Conservation (phyloP, 176 grass and related monocot species). For the Areca catechu region DNA sequence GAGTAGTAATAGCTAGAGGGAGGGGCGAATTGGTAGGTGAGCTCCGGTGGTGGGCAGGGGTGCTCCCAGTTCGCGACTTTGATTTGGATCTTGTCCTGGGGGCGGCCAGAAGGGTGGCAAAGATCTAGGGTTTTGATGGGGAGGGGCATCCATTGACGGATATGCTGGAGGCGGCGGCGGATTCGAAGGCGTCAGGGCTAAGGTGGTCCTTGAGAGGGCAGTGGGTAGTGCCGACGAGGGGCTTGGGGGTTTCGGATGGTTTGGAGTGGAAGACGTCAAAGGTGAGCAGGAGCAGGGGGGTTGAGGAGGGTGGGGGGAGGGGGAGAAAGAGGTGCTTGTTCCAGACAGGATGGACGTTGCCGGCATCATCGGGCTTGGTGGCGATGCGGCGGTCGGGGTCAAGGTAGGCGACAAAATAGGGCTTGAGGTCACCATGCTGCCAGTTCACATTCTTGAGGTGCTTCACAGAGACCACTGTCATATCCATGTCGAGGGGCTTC, state of each 20-base stretch:
- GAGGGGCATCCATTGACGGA: not conserved
- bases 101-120: conserved; percentile 62
- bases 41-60: conserved; percentile 36
- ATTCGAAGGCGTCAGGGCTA: conserved; percentile 14
- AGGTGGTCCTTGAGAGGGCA: conserved; percentile 58
- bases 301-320: conserved; percentile 52
- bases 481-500: conserved; percentile 47
- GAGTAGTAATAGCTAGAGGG: conserved; percentile 25
- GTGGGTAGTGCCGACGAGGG: conserved; percentile 72
- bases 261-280: conserved; percentile 91
- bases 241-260: conserved; percentile 87
- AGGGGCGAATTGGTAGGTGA: conserved; percentile 45
- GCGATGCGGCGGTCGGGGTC: conserved; percentile 64
- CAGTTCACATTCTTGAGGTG: conserved; percentile 99
- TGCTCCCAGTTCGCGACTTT: conserved; percentile 54
- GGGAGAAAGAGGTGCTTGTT: conserved; percentile 71
- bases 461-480: conserved; percentile 76
- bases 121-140: conserved; percentile 59
- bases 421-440: conserved; percentile 67
- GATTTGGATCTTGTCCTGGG: conserved; percentile 72
- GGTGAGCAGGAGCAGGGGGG: conserved; percentile 55
- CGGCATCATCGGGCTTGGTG: conserved; percentile 68
- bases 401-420: conserved; percentile 80
- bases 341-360: conserved; percentile 66
- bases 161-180: conserved; percentile 14